These are phyloP conservation scores for Suillus sp. DNA, from an alignment of 768 basidiomycete genomes.

Conservation along the genomic window DNA sequence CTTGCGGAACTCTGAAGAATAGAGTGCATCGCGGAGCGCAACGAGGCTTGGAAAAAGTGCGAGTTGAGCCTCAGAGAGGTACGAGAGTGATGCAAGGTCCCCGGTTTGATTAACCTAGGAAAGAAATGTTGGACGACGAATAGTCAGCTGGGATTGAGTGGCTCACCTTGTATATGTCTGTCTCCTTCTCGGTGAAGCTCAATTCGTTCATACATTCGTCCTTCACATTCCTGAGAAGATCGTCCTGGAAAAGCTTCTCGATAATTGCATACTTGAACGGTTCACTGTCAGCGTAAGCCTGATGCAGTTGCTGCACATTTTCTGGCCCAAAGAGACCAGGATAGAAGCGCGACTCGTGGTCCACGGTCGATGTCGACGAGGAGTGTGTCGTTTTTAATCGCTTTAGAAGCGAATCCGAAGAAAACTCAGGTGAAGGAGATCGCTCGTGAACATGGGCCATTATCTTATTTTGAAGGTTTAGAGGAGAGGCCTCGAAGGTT, in stretches of 20 bases:
- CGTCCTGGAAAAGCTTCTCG: conserved; percentile 81
- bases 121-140: conserved; percentile 10
- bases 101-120: conserved; percentile 93
- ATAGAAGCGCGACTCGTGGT: conserved; percentile 26
- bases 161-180: conserved; percentile 93
- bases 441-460: conserved; percentile 53
- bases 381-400: conserved; percentile 41
- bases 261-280: conserved; percentile 87
- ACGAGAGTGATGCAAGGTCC: conserved; percentile 91
- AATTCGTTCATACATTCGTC: conserved; percentile 81
- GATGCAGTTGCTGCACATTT: conserved; percentile 56
- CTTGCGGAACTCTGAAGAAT: conserved; percentile 77
- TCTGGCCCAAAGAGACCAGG: conserved; percentile 57
- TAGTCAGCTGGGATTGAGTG: neutral
- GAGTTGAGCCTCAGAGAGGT: conserved; percentile 76
- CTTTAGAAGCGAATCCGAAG: conserved; percentile 33
- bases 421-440: conserved; percentile 42
- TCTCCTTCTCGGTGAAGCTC: conserved; percentile 91
- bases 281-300: conserved; percentile 54
- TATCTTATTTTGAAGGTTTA: conserved; percentile 12
- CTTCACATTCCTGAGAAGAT: conserved; percentile 76
- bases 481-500: neutral
- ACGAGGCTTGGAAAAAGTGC: conserved; percentile 80
- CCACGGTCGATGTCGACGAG: conserved; percentile 20
- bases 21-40: conserved; percentile 86